Percentiles rank a stretch among this genome's conserved stretches.
Conservation (phyloP, 495 filamentous ascomycete species). For the Penicillium subrubescens region DNA sequence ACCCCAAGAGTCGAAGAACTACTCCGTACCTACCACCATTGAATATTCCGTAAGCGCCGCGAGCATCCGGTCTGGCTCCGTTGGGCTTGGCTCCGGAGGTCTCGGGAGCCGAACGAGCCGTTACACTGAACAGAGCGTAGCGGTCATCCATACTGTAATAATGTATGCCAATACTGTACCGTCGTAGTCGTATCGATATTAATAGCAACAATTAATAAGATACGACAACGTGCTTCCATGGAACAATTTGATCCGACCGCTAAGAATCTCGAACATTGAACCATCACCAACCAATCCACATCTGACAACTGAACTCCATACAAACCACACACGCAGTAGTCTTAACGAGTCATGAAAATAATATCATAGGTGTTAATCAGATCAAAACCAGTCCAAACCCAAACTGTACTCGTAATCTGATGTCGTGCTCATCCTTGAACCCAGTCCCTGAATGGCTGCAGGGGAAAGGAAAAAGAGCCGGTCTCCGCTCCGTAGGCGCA, state of each 20-base stretch:
- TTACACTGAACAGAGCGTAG: not conserved
- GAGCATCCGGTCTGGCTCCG: not conserved
- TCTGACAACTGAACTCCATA: not conserved
- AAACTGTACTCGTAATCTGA: not conserved
- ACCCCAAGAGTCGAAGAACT: too few species aligned
- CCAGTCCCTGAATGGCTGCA: not conserved
- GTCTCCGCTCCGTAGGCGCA: not conserved
- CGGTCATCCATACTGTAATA: not conserved
- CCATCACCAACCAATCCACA: not conserved
- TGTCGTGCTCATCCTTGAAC: not conserved
- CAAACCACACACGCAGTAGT: not conserved
- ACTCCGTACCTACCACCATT: too few species aligned
- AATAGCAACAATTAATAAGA: not conserved
- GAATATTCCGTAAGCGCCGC: not conserved
- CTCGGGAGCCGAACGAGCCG: slow-evolving; percentile 4
- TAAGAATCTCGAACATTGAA: not conserved
- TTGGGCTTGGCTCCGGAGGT: not conserved
- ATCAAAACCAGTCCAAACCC: not conserved
- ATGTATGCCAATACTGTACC: not conserved
- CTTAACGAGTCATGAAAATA: not conserved
- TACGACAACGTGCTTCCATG: slow-evolving; percentile 1
- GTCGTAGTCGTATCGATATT: not conserved
- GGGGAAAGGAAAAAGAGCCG: not conserved
- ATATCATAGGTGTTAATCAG: too few species aligned
- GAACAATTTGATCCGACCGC: not conserved